Conservation (phyloP, 2,329 filamentous ascomycete species). For the Colletotrichum spaethianum region DNA sequence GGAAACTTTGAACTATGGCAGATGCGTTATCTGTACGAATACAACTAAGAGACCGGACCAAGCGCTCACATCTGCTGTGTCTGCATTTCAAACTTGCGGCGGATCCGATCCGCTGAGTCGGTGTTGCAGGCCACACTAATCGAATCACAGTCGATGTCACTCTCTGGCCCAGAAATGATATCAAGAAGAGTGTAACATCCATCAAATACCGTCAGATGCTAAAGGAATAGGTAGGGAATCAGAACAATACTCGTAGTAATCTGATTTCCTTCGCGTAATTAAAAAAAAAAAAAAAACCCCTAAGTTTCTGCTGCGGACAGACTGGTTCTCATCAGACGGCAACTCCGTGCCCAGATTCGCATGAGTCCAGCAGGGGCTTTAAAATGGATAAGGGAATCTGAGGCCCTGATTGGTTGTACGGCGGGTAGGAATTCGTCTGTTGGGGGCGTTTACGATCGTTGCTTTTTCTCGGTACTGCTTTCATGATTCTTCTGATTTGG, state of each 20-base stretch:
- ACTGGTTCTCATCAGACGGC: background rate
- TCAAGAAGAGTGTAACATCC: no score
- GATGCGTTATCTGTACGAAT: no score
- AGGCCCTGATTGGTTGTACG: background rate
- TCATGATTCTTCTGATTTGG: background rate
- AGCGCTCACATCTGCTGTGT: background rate
- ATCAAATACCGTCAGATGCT: no score
- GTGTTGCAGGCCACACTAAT: background rate
- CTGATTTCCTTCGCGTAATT: background rate
- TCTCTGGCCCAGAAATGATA: background rate
- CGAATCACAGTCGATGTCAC: background rate
- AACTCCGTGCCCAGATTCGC: background rate
- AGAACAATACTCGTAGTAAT: background rate
- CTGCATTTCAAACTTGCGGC: background rate
- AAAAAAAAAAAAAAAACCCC: no score
- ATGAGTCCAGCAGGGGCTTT: background rate
- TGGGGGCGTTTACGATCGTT: conserved; percentile 1
- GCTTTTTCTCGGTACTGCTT: conserved; percentile 29
- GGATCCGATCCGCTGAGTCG: background rate
- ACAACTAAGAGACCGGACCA: background rate
- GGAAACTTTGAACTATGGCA: no score
- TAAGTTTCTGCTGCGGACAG: background rate
- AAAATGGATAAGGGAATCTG: background rate
- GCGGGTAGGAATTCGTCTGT: background rate
- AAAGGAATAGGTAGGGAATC: background rate